Evolutionary conservation across 2,329 filamentous ascomycete species (phyloP).

Genomic region (Thelonectria olida): DNA sequence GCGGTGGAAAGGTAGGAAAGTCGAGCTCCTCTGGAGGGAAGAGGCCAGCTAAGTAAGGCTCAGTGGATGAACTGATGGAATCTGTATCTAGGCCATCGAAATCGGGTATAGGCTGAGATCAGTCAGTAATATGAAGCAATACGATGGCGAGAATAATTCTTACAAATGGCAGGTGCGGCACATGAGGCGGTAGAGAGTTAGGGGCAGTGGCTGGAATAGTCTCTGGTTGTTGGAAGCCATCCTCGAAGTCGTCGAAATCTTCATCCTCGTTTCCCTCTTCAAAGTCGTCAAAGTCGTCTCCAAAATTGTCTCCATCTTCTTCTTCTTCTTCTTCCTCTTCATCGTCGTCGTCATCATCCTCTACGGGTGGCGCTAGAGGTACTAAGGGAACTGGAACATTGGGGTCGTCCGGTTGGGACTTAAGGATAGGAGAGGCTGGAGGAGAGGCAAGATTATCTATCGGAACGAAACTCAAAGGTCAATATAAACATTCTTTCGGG

Average conservation of each 20-base stretch:
- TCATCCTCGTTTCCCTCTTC: conserved; percentile 65
- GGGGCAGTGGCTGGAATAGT: conserved; percentile 41
- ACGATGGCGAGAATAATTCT: conserved; percentile 29
- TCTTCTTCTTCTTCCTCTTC: conserved; percentile 21
- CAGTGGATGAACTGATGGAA: conserved; percentile 67
- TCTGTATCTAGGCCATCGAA: conserved; percentile 69
- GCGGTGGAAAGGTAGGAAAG: conserved; percentile 58
- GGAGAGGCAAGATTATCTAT: conserved; percentile 41
- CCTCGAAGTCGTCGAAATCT: conserved; percentile 77
- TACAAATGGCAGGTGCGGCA: conserved; percentile 57
- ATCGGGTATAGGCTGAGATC: conserved; percentile 70
- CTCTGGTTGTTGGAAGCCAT: conserved; percentile 71
- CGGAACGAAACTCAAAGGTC: conserved; percentile 34
- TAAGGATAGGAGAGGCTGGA: conserved; percentile 42
- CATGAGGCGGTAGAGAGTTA: conserved; percentile 46
- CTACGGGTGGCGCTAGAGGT: conserved; percentile 25
- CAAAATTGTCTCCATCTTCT: conserved; percentile 58
- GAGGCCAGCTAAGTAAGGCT: conserved; percentile 73
- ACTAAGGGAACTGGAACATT: conserved; percentile 33
- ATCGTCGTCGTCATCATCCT: conserved; percentile 38
- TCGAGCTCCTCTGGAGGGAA: conserved; percentile 69
- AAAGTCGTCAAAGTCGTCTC: conserved; percentile 71
- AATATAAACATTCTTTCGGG: conserved; percentile 31
- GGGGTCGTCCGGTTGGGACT: conserved; percentile 40
- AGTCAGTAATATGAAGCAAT: conserved; percentile 32